Conservation (phyloP, 2,329 filamentous ascomycete species). For the Colletotrichum orchidophilum region DNA sequence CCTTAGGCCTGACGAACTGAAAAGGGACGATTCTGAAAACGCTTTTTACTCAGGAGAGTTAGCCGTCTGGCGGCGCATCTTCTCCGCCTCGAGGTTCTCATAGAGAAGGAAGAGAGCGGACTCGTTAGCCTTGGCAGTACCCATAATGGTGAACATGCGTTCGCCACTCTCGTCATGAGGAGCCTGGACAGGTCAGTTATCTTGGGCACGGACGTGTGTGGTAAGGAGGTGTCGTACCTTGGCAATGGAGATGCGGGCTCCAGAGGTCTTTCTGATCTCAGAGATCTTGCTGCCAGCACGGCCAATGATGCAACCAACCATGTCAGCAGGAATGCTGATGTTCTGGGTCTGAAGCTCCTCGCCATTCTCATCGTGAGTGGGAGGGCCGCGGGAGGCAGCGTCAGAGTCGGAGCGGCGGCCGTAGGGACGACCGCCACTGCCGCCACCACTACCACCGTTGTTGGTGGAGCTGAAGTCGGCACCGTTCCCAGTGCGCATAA, state of each 20-base stretch:
- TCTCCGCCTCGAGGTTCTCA: conserved; percentile 98
- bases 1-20: conserved; percentile 3
- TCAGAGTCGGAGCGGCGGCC: conserved; percentile 87
- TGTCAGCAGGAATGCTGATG: conserved; percentile 98
- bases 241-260: conserved; percentile 96
- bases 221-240: conserved; percentile 66
- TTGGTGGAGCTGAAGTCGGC: conserved; percentile 78
- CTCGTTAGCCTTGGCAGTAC: conserved; percentile 92
- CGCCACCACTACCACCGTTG: conserved; percentile 45
- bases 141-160: conserved; percentile 99
- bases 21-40: conserved; percentile 18
- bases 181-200: conserved; percentile 57
- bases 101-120: conserved; percentile 95
- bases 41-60: conserved; percentile 59
- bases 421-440: conserved; percentile 64
- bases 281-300: conserved; percentile 96
- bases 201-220: neutral
- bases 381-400: conserved; percentile 80
- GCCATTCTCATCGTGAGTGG: conserved; percentile 92
- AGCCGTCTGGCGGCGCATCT: conserved; percentile 87
- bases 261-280: conserved; percentile 96
- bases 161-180: conserved; percentile 97
- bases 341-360: conserved; percentile 99
- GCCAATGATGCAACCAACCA: conserved; percentile 99
- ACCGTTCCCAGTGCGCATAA: conserved; percentile 95